These are phyloP conservation scores for Sugiyamaella grinbergsii DNA, from an alignment of 1,139 yeast species.

Conservation along the genomic window DNA sequence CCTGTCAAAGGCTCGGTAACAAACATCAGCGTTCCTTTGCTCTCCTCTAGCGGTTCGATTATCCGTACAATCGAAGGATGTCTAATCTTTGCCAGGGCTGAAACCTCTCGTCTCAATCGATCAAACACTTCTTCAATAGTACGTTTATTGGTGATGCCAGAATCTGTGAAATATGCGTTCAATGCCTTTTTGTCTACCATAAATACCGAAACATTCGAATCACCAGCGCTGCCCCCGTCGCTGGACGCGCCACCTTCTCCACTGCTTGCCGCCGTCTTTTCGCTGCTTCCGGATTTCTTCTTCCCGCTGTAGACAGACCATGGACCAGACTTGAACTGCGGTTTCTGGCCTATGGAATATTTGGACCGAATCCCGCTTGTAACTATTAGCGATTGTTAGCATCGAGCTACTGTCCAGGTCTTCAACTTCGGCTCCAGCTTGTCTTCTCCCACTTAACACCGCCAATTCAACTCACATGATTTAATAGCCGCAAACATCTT, in stretches of 20 bases:
- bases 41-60: slow-evolving; percentile 86
- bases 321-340: slow-evolving; percentile 75
- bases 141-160: slow-evolving; percentile 48
- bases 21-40: slow-evolving; percentile 72
- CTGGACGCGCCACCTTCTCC: slow-evolving; percentile 7
- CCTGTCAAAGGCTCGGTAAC: slow-evolving; percentile 75
- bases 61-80: slow-evolving; percentile 86
- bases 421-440: no score
- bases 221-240: slow-evolving; percentile 18
- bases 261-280: slow-evolving; percentile 23
- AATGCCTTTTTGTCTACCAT: slow-evolving; percentile 82
- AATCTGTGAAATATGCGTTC: slow-evolving; percentile 56
- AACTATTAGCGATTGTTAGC: slow-evolving; percentile 23
- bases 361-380: slow-evolving; percentile 57
- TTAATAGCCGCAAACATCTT: slow-evolving; percentile 18
- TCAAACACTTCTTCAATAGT: slow-evolving; percentile 49
- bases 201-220: slow-evolving; percentile 66
- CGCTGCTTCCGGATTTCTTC: slow-evolving; percentile 47
- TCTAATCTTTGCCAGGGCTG: slow-evolving; percentile 72
- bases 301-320: slow-evolving; percentile 89
- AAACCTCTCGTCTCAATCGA: slow-evolving; percentile 58
- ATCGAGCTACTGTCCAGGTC: no score
- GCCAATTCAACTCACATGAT: slow-evolving; percentile 14
- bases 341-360: slow-evolving; percentile 72
- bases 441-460: neutral